These are phyloP conservation scores for Ceratobasidium sp. DNA, from an alignment of 1,284 basidiomycete genomes.

Conservation along the genomic window DNA sequence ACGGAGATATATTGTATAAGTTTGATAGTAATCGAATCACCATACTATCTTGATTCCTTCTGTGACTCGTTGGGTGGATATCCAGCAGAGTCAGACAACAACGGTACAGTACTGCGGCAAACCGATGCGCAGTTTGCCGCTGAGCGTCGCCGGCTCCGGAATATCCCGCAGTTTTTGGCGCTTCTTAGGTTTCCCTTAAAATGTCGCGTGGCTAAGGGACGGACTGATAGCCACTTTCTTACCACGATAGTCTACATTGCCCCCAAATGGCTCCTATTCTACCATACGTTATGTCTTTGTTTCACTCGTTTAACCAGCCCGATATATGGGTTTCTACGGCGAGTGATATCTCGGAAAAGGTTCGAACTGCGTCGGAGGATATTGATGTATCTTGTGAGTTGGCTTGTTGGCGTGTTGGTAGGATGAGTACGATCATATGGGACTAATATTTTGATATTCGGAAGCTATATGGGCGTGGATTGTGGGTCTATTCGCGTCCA, in stretches of 20 bases:
- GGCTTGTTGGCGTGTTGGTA: background rate
- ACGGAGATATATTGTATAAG: no score
- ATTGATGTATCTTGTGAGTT: background rate
- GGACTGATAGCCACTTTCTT: background rate
- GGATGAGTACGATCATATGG: background rate
- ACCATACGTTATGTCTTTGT: slow-evolving; percentile 4
- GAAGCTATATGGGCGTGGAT: slow-evolving; percentile 21
- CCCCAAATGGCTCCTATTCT: slow-evolving; percentile 25
- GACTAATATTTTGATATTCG: background rate
- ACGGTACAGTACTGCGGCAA: no score
- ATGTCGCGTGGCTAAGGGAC: no score
- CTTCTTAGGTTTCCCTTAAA: background rate
- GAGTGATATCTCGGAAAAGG: background rate
- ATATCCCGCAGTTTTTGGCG: background rate
- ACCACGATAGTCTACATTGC: background rate
- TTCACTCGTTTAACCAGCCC: background rate
- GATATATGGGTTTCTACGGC: slow-evolving; percentile 1
- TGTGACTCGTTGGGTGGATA: no score
- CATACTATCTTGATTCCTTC: no score
- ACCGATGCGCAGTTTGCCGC: no score
- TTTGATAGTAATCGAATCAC: no score
- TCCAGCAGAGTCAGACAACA: no score
- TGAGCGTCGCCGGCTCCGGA: no score
- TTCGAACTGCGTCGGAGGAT: background rate
- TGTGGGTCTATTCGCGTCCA: slow-evolving; percentile 3